Percentiles rank a stretch among this genome's conserved stretches.
phyloP scores from a whole-genome alignment of 2,329 filamentous ascomycete species.

The Cryphonectria parasitica region DNA sequence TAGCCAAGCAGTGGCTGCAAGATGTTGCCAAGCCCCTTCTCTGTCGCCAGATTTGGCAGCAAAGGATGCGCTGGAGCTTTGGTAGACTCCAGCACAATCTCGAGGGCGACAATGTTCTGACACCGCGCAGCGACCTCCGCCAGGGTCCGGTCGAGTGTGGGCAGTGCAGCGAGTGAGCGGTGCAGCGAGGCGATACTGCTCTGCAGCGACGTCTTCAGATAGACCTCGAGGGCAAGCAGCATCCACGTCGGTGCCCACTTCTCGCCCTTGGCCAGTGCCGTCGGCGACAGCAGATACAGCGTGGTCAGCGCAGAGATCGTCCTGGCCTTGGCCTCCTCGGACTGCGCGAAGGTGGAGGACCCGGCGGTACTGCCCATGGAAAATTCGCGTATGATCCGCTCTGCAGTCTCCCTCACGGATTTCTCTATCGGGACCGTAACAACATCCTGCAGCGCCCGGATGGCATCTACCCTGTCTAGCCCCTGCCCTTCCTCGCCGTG shows the following conservation, averaged over 20 bases:
- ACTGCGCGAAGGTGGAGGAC: slow-evolving; percentile 57
- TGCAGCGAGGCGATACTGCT: slow-evolving; percentile 76
- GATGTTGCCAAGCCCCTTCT: slow-evolving; percentile 53
- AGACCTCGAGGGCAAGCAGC: slow-evolving; percentile 76
- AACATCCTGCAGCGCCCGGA: slow-evolving; percentile 69
- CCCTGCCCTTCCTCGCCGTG: slow-evolving; percentile 77
- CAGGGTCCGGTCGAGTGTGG: slow-evolving; percentile 79
- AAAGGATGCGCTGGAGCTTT: slow-evolving; percentile 72
- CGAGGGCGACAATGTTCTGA: slow-evolving; percentile 88
- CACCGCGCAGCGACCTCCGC: slow-evolving; percentile 81
- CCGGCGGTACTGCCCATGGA: slow-evolving; percentile 60
- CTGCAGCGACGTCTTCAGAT: slow-evolving; percentile 80
- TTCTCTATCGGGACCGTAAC: slow-evolving; percentile 74
- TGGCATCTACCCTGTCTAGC: slow-evolving; percentile 72
- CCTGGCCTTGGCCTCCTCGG: slow-evolving; percentile 74
- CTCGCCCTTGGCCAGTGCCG: slow-evolving; percentile 55
- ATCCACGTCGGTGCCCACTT: slow-evolving; percentile 71
- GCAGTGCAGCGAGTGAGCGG: slow-evolving; percentile 77
- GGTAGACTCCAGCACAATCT: slow-evolving; percentile 72
- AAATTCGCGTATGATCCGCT: slow-evolving; percentile 83
- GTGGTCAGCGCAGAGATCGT: slow-evolving; percentile 75
- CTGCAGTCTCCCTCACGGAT: slow-evolving; percentile 71
- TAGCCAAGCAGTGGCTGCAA: slow-evolving; percentile 72
- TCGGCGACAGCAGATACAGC: slow-evolving; percentile 81
- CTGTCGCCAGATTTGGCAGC: slow-evolving; percentile 44